Conservation (phyloP, 73 alveolate genomes). For the Breviolum minutum region DNA sequence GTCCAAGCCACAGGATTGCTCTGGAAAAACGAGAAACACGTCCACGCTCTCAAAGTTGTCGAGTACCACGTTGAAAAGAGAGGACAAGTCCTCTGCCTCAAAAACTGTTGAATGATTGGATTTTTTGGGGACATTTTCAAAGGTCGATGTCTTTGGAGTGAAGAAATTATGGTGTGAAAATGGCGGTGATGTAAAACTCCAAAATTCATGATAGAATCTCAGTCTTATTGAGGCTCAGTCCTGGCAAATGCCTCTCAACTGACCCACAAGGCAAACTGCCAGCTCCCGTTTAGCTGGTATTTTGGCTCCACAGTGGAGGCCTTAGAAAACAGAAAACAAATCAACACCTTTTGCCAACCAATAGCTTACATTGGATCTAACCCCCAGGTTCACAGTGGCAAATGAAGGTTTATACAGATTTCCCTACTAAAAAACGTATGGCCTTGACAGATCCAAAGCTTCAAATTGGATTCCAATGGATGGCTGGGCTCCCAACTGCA, state of each 20-base stretch:
- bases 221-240: neutral
- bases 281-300: constrained; percentile 19
- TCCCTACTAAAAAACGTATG: neutral
- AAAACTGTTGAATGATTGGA: too few relatives aligned
- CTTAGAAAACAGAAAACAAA: neutral
- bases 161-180: neutral
- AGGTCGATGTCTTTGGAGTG: neutral
- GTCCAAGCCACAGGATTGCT: constrained; percentile 13
- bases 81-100: constrained; percentile 58
- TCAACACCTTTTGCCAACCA: too few relatives aligned
- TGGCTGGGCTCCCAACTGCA: constrained; percentile 7
- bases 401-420: too few relatives aligned
- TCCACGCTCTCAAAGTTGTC: constrained; percentile 53
- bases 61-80: constrained; percentile 46
- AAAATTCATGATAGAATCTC: too few relatives aligned
- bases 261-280: constrained; percentile 72
- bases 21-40: constrained; percentile 28
- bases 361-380: too few relatives aligned
- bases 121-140: too few relatives aligned
- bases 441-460: neutral
- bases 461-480: neutral
- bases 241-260: constrained; percentile 66
- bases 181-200: neutral
- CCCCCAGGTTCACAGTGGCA: too few relatives aligned
- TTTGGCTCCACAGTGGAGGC: neutral